Evolutionary conservation across 257 asterid genomes (phyloP).

Genomic region (Nicotiana benthamiana): DNA sequence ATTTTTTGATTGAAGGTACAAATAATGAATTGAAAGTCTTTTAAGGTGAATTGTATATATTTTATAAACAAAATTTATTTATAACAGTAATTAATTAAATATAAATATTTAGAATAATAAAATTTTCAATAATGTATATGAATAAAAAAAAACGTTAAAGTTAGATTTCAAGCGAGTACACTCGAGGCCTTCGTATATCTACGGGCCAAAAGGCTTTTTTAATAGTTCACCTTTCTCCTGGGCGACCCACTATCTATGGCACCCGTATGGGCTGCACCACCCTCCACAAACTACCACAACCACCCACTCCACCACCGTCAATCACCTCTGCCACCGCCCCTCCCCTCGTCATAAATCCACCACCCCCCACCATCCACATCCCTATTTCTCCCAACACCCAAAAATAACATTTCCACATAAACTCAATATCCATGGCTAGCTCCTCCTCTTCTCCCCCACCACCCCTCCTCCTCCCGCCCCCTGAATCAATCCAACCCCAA

Average conservation of each 20-base stretch:
- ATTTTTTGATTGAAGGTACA: too few relatives aligned
- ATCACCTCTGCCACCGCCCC: constrained; percentile 16
- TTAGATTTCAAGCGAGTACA: too few relatives aligned
- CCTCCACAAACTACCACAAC: not conserved
- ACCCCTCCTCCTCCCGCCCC: constrained; percentile 12
- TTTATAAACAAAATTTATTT: too few relatives aligned
- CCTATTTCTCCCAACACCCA: not conserved
- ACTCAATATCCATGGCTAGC: not conserved
- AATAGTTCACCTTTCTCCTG: not conserved
- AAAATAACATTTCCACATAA: not conserved
- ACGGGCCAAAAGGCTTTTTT: too few relatives aligned
- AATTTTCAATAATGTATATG: too few relatives aligned
- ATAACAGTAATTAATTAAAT: too few relatives aligned
- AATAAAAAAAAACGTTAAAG: too few relatives aligned
- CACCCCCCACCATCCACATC: not conserved
- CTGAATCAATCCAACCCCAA: constrained; percentile 9
- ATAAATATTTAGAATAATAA: too few relatives aligned
- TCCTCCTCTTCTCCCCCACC: constrained; percentile 9
- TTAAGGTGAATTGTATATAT: too few relatives aligned
- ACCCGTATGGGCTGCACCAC: not conserved
- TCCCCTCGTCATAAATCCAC: not conserved
- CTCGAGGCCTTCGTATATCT: too few relatives aligned
- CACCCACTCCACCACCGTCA: not conserved
- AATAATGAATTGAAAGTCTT: too few relatives aligned
- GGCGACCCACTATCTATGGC: not conserved